Percentiles rank a stretch among this genome's conserved stretches.
Conservation (phyloP, 176 grass and related monocot species). For the Alopecurus myosuroides region DNA sequence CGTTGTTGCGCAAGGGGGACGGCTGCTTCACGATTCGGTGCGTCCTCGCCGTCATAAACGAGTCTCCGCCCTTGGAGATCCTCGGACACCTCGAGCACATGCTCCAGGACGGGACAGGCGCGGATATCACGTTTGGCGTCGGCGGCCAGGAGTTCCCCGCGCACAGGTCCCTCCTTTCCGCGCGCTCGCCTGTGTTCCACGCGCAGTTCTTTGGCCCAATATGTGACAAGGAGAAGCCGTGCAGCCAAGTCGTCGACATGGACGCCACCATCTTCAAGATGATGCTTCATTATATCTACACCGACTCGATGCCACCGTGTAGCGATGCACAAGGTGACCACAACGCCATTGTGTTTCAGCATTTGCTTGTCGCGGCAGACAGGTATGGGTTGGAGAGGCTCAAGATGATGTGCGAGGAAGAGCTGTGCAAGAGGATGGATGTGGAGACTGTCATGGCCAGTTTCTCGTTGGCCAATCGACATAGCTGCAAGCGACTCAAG, state of each 20-base stretch:
- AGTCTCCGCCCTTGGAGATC: background rate
- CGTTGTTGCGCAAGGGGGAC: background rate
- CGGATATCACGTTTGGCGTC: background rate
- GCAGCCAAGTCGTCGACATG: background rate
- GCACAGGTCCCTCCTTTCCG: background rate
- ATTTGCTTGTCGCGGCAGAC: constrained; percentile 4
- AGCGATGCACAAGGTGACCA: background rate
- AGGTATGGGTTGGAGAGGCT: constrained; percentile 17
- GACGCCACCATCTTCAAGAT: background rate
- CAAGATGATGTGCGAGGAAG: background rate
- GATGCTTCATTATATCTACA: constrained; percentile 23
- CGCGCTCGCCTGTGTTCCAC: background rate
- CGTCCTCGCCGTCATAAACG: background rate
- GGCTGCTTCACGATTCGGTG: background rate
- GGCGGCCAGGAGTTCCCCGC: background rate
- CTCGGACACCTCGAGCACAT: background rate
- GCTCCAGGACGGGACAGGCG: background rate
- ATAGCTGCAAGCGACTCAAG: background rate
- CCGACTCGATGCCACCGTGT: background rate
- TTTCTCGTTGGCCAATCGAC: background rate
- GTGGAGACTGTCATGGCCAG: background rate
- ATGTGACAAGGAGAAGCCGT: background rate
- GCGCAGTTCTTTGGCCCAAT: background rate
- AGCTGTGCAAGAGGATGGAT: background rate
- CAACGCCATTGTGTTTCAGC: background rate